Percentiles rank a stretch among this genome's conserved stretches.
Conservation (phyloP, 2,329 filamentous ascomycete species). For the Epichloe sibirici region DNA sequence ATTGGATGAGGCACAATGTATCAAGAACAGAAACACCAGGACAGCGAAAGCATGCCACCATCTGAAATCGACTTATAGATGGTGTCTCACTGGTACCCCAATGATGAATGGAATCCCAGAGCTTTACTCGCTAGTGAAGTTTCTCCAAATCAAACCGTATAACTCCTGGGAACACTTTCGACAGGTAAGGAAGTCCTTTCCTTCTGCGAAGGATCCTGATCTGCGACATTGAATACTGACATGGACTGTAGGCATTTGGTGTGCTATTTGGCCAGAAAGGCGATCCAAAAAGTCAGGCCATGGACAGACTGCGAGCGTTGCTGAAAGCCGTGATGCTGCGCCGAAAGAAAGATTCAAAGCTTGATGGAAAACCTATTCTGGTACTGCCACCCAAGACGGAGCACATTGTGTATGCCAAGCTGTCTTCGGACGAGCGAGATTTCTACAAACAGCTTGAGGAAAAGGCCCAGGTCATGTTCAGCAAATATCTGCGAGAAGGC, state of each 20-base stretch:
- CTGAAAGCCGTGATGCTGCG: constrained; percentile 73
- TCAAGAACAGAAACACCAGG: constrained; percentile 67
- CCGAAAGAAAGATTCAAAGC: constrained; percentile 65
- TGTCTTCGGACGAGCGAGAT: constrained; percentile 59
- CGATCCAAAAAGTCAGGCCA: constrained; percentile 48
- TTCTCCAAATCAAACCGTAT: constrained; percentile 68
- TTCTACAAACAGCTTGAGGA: constrained; percentile 67
- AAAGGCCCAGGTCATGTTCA: constrained; percentile 58
- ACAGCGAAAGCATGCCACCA: constrained; percentile 55
- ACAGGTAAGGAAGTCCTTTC: constrained; percentile 23
- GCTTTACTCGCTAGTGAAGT: constrained; percentile 64
- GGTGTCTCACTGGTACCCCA: constrained; percentile 72
- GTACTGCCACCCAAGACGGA: constrained; percentile 65
- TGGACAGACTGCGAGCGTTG: constrained; percentile 60
- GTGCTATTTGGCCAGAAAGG: constrained; percentile 22
- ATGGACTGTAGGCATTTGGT: constrained; percentile 27
- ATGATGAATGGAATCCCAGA: constrained; percentile 82
- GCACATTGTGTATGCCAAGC: constrained; percentile 61
- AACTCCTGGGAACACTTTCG: constrained; percentile 51
- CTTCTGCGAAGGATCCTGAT: not conserved
- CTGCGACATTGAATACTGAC: constrained; percentile 8
- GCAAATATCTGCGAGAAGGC: constrained; percentile 58
- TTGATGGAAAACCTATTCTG: constrained; percentile 72
- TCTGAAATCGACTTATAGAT: constrained; percentile 58
- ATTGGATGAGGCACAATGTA: constrained; percentile 73